These are phyloP conservation scores for Cerrena zonata DNA, from an alignment of 1,284 basidiomycete genomes.

Conservation along the genomic window DNA sequence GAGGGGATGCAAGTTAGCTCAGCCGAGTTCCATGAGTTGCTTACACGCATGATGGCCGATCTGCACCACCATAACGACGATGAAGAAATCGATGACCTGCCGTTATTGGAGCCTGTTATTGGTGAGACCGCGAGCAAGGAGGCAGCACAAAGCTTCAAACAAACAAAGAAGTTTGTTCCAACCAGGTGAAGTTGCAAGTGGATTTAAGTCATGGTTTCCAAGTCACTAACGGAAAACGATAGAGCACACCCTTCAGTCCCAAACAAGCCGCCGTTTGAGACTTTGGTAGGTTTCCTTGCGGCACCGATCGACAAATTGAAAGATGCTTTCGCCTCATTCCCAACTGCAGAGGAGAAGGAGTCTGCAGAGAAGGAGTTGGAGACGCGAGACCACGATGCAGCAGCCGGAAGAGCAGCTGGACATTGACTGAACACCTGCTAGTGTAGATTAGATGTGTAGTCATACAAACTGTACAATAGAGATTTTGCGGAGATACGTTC, in stretches of 20 bases:
- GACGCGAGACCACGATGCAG: constrained; percentile 25
- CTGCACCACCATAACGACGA: constrained; percentile 50
- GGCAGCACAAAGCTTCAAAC: constrained; percentile 44
- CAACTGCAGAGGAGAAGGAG: constrained; percentile 50
- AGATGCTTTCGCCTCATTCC: constrained; percentile 54
- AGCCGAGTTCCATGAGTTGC: constrained; percentile 34
- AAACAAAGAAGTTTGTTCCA: constrained; percentile 61
- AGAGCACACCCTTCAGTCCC: constrained; percentile 50
- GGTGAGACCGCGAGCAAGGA: constrained; percentile 35
- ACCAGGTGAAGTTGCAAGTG: constrained; percentile 50
- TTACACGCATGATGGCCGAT: constrained; percentile 42
- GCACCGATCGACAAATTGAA: constrained; percentile 59
- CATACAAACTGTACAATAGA: too few relatives aligned
- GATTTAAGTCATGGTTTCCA: background rate
- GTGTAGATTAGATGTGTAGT: background rate
- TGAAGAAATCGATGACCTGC: constrained; percentile 54
- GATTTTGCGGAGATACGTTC: too few relatives aligned
- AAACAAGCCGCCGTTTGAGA: constrained; percentile 58
- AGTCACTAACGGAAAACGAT: background rate
- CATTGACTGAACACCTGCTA: background rate
- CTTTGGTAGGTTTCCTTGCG: constrained; percentile 47
- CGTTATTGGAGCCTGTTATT: constrained; percentile 44
- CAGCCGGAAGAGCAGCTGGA: background rate
- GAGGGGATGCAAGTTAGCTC: constrained; percentile 40
- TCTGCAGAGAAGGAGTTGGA: constrained; percentile 28